Percentiles rank a stretch among this genome's conserved stretches.
Evolutionary conservation across 805 yeast species (phyloP).

Genomic region (Millerozyma miso): DNA sequence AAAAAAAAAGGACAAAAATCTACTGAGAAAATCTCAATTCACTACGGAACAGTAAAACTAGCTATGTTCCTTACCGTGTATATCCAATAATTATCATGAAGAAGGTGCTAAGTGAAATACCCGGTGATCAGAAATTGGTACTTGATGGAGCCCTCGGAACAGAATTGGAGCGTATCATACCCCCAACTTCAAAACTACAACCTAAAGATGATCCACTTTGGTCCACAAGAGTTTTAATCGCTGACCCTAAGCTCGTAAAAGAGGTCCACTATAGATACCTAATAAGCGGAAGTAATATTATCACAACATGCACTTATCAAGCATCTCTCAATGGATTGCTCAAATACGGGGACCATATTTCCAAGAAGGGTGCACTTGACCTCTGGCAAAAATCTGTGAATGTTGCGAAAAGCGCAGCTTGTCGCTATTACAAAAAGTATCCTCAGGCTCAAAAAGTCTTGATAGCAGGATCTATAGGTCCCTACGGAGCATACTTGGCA

Average conservation of each 20-base stretch:
- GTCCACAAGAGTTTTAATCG: slow-evolving; percentile 54
- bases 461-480: slow-evolving; percentile 68
- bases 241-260: slow-evolving; percentile 40
- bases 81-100: no score
- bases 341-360: slow-evolving; percentile 11
- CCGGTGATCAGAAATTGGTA: slow-evolving; percentile 9
- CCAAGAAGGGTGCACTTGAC: slow-evolving; percentile 10
- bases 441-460: slow-evolving; percentile 7
- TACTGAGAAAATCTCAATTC: not conserved
- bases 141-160: slow-evolving; percentile 68
- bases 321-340: slow-evolving; percentile 42
- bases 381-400: slow-evolving; percentile 22
- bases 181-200: slow-evolving; percentile 12
- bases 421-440: not conserved
- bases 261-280: slow-evolving; percentile 50
- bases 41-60: no score
- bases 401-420: slow-evolving; percentile 18
- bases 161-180: slow-evolving; percentile 49
- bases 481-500: slow-evolving; percentile 68
- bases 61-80: no score
- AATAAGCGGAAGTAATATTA: slow-evolving; percentile 49
- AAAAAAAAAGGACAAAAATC: slow-evolving; percentile 1
- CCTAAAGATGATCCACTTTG: slow-evolving; percentile 46
- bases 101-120: not conserved
- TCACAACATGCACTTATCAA: slow-evolving; percentile 61